Conservation (phyloP, 1,284 basidiomycete genomes). For the Gymnopus androsaceus region DNA sequence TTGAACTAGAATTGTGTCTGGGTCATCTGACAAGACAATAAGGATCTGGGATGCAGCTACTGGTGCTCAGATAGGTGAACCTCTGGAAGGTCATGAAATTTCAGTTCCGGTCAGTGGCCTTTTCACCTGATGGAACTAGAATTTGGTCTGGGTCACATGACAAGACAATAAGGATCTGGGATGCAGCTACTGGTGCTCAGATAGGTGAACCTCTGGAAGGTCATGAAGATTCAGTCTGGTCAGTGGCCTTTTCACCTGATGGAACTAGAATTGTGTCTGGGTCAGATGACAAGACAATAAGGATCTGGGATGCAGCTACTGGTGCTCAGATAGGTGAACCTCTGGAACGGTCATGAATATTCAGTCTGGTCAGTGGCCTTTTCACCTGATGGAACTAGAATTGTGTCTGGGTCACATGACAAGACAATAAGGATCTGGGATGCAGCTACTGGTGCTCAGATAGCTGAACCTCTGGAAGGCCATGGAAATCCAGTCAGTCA, state of each 20-base stretch:
- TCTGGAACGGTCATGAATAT: too few relatives aligned
- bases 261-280: conserved; percentile 1
- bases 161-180: conserved; percentile 4
- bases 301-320: conserved; percentile 10
- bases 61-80: conserved; percentile 3
- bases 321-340: too few relatives aligned
- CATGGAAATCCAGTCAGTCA: too few relatives aligned
- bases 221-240: background rate
- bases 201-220: background rate
- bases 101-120: background rate
- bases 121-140: conserved; percentile 4
- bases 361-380: too few relatives aligned
- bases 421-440: too few relatives aligned
- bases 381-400: too few relatives aligned
- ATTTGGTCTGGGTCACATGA: background rate
- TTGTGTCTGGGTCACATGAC: too few relatives aligned
- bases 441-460: too few relatives aligned
- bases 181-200: background rate
- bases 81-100: background rate
- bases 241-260: conserved; percentile 5
- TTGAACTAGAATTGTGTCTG: conserved; percentile 9
- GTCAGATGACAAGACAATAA: conserved; percentile 8
- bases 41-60: conserved; percentile 17
- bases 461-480: too few relatives aligned
- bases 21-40: background rate